Conservation (phyloP, 768 basidiomycete species). For the Kwoniella europaea region DNA sequence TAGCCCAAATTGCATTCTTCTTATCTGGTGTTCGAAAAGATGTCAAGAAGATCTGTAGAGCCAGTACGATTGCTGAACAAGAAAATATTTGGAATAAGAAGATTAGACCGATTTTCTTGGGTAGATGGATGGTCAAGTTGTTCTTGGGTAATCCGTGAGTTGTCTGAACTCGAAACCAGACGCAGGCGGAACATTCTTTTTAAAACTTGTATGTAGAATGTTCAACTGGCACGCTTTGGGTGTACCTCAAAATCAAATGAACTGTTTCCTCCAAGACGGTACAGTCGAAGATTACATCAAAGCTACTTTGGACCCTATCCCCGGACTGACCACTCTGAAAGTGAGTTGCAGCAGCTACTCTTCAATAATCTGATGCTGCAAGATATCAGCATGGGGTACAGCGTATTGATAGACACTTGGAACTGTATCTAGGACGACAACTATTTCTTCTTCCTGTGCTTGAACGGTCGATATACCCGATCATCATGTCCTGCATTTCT, state of each 20-base stretch:
- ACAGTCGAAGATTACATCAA: constrained; percentile 58
- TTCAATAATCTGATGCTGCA: neutral
- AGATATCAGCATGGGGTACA: neutral
- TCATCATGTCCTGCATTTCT: constrained; percentile 69
- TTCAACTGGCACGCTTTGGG: constrained; percentile 81
- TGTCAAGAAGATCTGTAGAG: constrained; percentile 66
- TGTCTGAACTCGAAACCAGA: constrained; percentile 9
- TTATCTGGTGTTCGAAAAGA: constrained; percentile 68
- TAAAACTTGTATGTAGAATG: constrained; percentile 19
- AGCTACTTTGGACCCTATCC: constrained; percentile 61
- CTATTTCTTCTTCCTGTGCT: constrained; percentile 67
- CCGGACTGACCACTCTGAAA: constrained; percentile 47
- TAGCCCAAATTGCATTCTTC: constrained; percentile 66
- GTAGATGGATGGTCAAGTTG: constrained; percentile 64
- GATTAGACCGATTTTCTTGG: constrained; percentile 68
- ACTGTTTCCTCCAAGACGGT: constrained; percentile 64
- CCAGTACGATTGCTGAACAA: constrained; percentile 66
- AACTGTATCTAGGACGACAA: constrained; percentile 61
- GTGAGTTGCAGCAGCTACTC: constrained; percentile 19
- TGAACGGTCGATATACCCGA: constrained; percentile 67
- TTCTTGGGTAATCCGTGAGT: constrained; percentile 62
- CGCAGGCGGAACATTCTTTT: neutral
- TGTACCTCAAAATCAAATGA: constrained; percentile 72
- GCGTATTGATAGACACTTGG: neutral
- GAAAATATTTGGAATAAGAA: constrained; percentile 68